Conservation (phyloP, 2,329 filamentous ascomycete species). For the Thelonectria blattea region DNA sequence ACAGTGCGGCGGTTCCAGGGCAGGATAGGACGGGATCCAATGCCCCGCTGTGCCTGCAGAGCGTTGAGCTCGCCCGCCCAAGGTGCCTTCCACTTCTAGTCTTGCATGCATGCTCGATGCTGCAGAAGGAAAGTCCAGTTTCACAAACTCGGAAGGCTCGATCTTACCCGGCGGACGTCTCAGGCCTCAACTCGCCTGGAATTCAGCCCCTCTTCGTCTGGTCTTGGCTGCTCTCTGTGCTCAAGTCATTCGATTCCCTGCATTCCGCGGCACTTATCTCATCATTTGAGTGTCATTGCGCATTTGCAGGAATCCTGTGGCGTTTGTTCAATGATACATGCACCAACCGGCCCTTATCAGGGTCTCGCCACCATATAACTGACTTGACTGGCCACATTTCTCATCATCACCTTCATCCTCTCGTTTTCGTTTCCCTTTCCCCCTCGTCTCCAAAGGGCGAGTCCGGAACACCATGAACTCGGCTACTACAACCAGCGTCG, state of each 20-base stretch:
- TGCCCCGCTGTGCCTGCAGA: slow-evolving; percentile 10
- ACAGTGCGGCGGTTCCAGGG: slow-evolving; percentile 19
- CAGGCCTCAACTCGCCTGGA: slow-evolving; percentile 24
- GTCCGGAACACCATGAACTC: slow-evolving; percentile 46
- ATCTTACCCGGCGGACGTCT: slow-evolving; percentile 9
- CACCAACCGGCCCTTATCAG: slow-evolving; percentile 16
- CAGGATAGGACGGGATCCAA: not conserved
- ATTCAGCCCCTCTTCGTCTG: slow-evolving; percentile 23
- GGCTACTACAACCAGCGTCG: slow-evolving; percentile 47
- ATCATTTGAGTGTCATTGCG: slow-evolving; percentile 20
- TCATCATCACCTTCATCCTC: not conserved
- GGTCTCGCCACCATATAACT: slow-evolving; percentile 23
- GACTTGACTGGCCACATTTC: slow-evolving; percentile 2
- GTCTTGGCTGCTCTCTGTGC: too few relatives aligned
- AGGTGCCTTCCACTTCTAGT: not conserved
- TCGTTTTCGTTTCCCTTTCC: slow-evolving; percentile 1
- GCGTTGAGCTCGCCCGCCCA: slow-evolving; percentile 4
- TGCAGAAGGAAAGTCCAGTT: slow-evolving; percentile 18
- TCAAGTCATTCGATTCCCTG: slow-evolving; percentile 23
- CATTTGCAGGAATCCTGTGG: slow-evolving; percentile 17
- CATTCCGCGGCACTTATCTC: slow-evolving; percentile 31
- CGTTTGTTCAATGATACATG: slow-evolving; percentile 11
- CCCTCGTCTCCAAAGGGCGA: slow-evolving; percentile 25
- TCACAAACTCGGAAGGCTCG: slow-evolving; percentile 21
- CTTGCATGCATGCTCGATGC: slow-evolving; percentile 11